These are phyloP conservation scores for Hygrophoropsis aurantiaca DNA, from an alignment of 768 basidiomycete species.

Conservation along the genomic window DNA sequence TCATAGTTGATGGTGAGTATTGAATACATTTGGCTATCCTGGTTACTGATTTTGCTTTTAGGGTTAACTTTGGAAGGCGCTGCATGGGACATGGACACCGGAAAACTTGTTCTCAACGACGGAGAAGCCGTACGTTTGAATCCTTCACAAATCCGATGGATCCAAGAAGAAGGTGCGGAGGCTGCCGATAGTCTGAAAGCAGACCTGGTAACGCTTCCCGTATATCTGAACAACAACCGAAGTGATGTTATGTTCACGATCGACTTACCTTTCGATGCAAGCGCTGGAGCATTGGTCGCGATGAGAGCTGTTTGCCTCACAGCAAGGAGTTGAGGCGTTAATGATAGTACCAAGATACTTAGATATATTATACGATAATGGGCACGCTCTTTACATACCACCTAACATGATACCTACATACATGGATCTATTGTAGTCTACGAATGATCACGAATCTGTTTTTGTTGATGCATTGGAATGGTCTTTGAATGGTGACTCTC, in stretches of 20 bases:
- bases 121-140: conserved; percentile 78
- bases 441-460: conserved; percentile 14
- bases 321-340: conserved; percentile 56
- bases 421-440: conserved; percentile 16
- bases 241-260: conserved; percentile 91
- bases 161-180: conserved; percentile 53
- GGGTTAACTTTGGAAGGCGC: conserved; percentile 90
- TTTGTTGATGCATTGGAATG: background rate
- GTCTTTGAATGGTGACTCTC: background rate
- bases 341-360: background rate
- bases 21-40: background rate
- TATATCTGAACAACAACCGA: conserved; percentile 89
- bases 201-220: conserved; percentile 75
- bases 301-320: conserved; percentile 91
- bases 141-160: conserved; percentile 87
- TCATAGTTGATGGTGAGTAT: conserved; percentile 81
- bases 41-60: conserved; percentile 29
- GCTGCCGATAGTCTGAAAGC: conserved; percentile 20
- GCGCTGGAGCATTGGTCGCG: conserved; percentile 68
- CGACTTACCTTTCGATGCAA: conserved; percentile 73
- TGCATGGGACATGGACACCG: conserved; percentile 54
- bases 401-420: conserved; percentile 22
- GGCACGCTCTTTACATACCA: conserved; percentile 19
- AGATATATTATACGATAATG: background rate
- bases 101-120: conserved; percentile 77